These are phyloP conservation scores for Allomyces macrogynus DNA, from an alignment of 192 early-diverging fungal genomes.

Conservation along the genomic window DNA sequence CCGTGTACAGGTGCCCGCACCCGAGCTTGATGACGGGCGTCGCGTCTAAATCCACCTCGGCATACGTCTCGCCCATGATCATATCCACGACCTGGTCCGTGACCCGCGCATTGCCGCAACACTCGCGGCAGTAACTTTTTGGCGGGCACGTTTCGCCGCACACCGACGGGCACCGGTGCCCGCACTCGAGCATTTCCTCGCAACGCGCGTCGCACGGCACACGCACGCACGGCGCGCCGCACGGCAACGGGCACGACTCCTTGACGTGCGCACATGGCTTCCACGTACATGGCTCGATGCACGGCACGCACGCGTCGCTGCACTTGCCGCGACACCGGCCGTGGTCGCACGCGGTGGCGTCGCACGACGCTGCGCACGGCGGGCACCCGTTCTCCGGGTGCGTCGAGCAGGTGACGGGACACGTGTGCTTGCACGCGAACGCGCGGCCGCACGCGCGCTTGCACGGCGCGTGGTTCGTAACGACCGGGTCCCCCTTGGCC, in stretches of 20 bases:
- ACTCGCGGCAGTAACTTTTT: conserved; percentile 11
- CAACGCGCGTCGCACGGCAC: conserved; percentile 10
- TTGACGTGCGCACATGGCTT: conserved; percentile 6
- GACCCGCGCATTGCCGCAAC: conserved; percentile 6
- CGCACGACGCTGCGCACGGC: conserved; percentile 9
- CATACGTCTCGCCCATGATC: conserved; percentile 11
- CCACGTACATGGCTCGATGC: conserved; percentile 12
- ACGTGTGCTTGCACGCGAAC: neutral
- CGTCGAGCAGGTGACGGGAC: neutral
- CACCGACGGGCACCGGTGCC: conserved; percentile 21
- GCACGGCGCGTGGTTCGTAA: neutral
- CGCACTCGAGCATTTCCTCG: conserved; percentile 14
- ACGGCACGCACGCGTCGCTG: conserved; percentile 11
- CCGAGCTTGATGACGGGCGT: conserved; percentile 20
- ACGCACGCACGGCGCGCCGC: conserved; percentile 18
- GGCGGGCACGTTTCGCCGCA: conserved; percentile 23
- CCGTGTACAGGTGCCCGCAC: conserved; percentile 30
- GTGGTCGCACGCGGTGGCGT: conserved; percentile 9
- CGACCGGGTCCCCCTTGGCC: neutral
- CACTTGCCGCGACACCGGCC: conserved; percentile 8
- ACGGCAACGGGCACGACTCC: conserved; percentile 10
- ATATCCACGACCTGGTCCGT: conserved; percentile 12
- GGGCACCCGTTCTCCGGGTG: conserved; percentile 9
- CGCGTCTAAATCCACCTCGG: conserved; percentile 19
- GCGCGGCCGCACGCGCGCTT: neutral